Conservation (phyloP, 2,329 filamentous ascomycete genomes). For the Endocalyx cinctus region DNA sequence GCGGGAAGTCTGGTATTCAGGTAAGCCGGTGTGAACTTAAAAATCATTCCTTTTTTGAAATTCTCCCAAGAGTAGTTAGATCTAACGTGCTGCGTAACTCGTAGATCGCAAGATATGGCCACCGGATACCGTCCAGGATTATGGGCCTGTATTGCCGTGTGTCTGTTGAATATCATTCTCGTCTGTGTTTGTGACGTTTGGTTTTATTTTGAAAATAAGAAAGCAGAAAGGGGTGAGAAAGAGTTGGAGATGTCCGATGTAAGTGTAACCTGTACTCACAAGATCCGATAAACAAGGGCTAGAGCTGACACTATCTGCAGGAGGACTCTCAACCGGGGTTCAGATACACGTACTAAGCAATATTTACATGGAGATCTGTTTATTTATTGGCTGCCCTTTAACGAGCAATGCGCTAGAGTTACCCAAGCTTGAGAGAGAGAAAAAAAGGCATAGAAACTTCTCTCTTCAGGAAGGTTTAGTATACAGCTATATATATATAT, state of each 20-base stretch:
- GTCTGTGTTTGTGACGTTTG: constrained; percentile 36
- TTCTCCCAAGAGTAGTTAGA: too few relatives aligned
- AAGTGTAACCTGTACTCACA: constrained; percentile 21
- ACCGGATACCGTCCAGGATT: constrained; percentile 49
- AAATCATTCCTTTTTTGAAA: too few relatives aligned
- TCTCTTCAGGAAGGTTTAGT: too few relatives aligned
- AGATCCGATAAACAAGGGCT: not conserved
- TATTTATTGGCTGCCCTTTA: too few relatives aligned
- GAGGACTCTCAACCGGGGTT: constrained; percentile 36
- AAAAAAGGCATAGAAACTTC: too few relatives aligned
- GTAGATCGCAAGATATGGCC: constrained; percentile 42
- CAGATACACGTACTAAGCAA: constrained; percentile 33
- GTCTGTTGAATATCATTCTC: constrained; percentile 40
- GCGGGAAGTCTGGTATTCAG: constrained; percentile 70
- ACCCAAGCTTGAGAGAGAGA: too few relatives aligned
- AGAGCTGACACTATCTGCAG: constrained; percentile 14
- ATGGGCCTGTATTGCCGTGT: constrained; percentile 50
- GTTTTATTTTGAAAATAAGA: constrained; percentile 40
- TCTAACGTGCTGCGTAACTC: too few relatives aligned
- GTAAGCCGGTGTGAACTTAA: constrained; percentile 5
- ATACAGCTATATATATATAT: too few relatives aligned
- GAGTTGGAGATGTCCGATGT: constrained; percentile 47
- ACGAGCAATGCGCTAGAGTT: too few relatives aligned
- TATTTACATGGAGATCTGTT: too few relatives aligned
- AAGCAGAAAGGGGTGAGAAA: constrained; percentile 50